phyloP scores from a whole-genome alignment of 225 moss, liverwort and hornwort species.

The Thuidium tamariscinum region DNA sequence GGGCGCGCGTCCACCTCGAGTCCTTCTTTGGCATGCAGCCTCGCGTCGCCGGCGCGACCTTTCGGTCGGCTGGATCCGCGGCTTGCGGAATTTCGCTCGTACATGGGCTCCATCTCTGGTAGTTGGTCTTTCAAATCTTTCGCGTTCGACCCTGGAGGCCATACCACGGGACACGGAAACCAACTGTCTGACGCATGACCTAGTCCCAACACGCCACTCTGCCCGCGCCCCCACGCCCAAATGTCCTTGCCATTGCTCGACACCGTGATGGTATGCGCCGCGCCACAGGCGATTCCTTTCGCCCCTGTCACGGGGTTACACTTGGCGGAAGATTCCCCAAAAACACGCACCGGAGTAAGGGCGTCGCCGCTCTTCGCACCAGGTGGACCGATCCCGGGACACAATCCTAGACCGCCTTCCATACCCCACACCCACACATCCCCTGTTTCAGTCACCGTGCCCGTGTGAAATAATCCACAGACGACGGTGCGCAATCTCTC shows the following conservation, averaged over 20 bases:
- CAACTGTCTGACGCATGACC: slow-evolving; percentile 51
- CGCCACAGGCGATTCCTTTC: slow-evolving; percentile 45
- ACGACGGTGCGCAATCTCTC: slow-evolving; percentile 38
- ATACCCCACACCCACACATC: slow-evolving; percentile 71
- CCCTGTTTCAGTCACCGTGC: slow-evolving; percentile 34
- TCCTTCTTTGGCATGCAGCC: slow-evolving; percentile 2
- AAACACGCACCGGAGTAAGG: slow-evolving; percentile 40
- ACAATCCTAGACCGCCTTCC: slow-evolving; percentile 51
- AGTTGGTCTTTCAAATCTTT: slow-evolving; percentile 9
- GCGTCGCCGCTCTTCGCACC: slow-evolving; percentile 48
- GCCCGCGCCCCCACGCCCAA: slow-evolving; percentile 61
- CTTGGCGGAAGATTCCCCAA: slow-evolving; percentile 37
- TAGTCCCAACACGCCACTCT: slow-evolving; percentile 46
- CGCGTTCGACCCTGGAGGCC: slow-evolving; percentile 23
- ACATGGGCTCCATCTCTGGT: slow-evolving; percentile 23
- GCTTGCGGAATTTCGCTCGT: slow-evolving; percentile 18
- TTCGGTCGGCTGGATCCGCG: slow-evolving; percentile 16
- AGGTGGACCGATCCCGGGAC: slow-evolving; percentile 47
- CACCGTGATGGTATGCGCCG: slow-evolving; percentile 46
- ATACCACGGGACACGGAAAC: slow-evolving; percentile 45
- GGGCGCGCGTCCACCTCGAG: slow-evolving; percentile 6
- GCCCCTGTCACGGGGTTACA: slow-evolving; percentile 34
- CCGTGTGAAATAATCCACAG: slow-evolving; percentile 48
- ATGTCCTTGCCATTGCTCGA: slow-evolving; percentile 36
- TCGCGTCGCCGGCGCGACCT: slow-evolving; percentile 9